A percentile compares a stretch with the other conserved stretches of the same genome.
Evolutionary conservation across 192 early-diverging fungal species (phyloP).

Genomic region (Gaertneriomyces semiglobifer): DNA sequence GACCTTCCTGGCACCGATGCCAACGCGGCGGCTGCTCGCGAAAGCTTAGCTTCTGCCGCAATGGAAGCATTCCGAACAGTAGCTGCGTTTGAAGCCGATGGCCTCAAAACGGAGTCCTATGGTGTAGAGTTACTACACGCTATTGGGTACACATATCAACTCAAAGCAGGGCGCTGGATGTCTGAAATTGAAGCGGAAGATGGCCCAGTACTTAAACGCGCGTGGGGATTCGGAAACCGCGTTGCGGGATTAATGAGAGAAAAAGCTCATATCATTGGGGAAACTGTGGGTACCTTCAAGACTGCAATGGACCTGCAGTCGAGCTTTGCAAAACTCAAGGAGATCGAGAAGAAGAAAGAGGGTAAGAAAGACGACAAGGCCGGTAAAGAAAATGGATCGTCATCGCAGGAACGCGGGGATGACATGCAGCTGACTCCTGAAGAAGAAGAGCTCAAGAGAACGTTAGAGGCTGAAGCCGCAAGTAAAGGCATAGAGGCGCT

Average conservation of each 20-base stretch:
- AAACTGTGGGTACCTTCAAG: slow-evolving; percentile 87
- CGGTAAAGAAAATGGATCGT: slow-evolving; percentile 1
- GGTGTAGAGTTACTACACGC: slow-evolving; percentile 91
- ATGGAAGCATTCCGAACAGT: slow-evolving; percentile 65
- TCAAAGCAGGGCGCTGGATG: slow-evolving; percentile 84
- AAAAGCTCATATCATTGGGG: slow-evolving; percentile 85
- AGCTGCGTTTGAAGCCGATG: slow-evolving; percentile 76
- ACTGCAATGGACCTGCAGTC: slow-evolving; percentile 91
- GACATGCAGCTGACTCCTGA: slow-evolving; percentile 40
- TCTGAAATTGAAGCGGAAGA: slow-evolving; percentile 56
- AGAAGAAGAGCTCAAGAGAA: slow-evolving; percentile 38
- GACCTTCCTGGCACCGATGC: slow-evolving; percentile 29
- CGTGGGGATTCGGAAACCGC: slow-evolving; percentile 44
- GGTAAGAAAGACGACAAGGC: slow-evolving; percentile 37
- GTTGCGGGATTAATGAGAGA: slow-evolving; percentile 63
- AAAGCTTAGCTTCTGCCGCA: slow-evolving; percentile 48
- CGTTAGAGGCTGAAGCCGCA: slow-evolving; percentile 55
- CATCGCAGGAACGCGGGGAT: slow-evolving; percentile 17
- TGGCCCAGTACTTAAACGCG: slow-evolving; percentile 48
- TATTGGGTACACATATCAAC: slow-evolving; percentile 85
- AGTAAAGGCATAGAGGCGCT: slow-evolving; percentile 80
- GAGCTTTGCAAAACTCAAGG: slow-evolving; percentile 82
- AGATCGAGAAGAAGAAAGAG: slow-evolving; percentile 79
- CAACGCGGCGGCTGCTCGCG: slow-evolving; percentile 10
- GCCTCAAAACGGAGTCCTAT: slow-evolving; percentile 83